Evolutionary conservation across 345 rosid genomes (phyloP), one percentile per base, ranked within the genome.

Genomic region (Linum lewisii): DNA sequence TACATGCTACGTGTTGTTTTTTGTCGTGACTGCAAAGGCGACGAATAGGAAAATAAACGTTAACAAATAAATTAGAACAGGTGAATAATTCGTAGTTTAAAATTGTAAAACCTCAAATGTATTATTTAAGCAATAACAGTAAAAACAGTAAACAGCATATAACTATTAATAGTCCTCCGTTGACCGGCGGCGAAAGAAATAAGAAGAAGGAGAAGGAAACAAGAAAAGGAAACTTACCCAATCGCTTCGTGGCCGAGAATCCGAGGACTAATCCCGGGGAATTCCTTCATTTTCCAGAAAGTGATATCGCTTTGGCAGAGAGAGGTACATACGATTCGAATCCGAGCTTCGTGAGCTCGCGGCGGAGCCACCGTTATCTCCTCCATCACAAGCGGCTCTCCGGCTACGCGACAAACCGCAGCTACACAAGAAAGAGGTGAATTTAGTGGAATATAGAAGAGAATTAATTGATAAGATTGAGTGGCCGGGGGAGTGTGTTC

Each of bases 181-280:
- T 26, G 32, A 26, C 13, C 45, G 24, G 55, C 55, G 24, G 14
- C 55, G 44, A 21, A 32, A 18, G 23, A 34, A 5, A 13, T 16
- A 38, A 10, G 6, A 42, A 57, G 16, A 2, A 7, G 6, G 4
- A 6, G 32, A 53, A 0, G n/a, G 10, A 54, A 55, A 5, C 14
- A 53, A 57, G 25, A 60, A 61, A 42, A 11, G 15, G 11, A 6
- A 19, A 54, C 82, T 73, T 56, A 91, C 98, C 98, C 96, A 1
- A 88, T 73, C 6, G 98, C 95, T 70, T 91, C 98, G 51, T 91
- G 98, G 61, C 98, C 96, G 0, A 91, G 78, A 62, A 91, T 84
- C 67, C 92, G 79, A 0, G 98, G 98, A 47, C 76, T 78, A 67
- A 78, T 75, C 8, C 77, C 85, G 5, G 96, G 95, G 58, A 81